These are phyloP conservation scores for Macrotyloma uniflorum DNA, from an alignment of 306 rosid species.

Conservation along the genomic window DNA sequence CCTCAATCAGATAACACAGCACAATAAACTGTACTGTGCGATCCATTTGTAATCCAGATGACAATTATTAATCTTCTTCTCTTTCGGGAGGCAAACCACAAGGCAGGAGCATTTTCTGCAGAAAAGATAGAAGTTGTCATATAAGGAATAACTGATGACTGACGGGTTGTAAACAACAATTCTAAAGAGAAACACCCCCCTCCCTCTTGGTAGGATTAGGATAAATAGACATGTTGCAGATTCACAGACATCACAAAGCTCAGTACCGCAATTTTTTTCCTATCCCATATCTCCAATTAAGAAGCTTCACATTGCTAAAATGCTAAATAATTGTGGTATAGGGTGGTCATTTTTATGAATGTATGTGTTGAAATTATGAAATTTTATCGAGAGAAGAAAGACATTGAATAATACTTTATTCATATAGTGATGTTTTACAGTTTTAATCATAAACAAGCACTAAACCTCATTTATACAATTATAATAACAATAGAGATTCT, in stretches of 20 bases:
- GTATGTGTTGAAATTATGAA: background rate
- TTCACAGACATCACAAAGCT: no score
- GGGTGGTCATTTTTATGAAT: background rate
- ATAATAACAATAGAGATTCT: background rate
- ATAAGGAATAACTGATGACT: background rate
- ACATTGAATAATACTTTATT: background rate
- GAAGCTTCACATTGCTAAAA: background rate
- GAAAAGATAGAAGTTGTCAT: constrained; percentile 29
- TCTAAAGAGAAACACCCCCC: background rate
- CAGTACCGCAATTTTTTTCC: no score
- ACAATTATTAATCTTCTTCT: constrained; percentile 69
- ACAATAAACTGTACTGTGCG: background rate
- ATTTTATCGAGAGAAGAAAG: background rate
- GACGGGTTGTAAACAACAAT: background rate
- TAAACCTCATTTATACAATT: background rate
- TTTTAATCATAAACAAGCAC: background rate
- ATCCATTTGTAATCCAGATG: constrained; percentile 6
- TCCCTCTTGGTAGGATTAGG: no score
- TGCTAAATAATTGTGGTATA: background rate
- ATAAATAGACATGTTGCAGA: no score
- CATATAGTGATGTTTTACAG: background rate
- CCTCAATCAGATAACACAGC: constrained; percentile 16
- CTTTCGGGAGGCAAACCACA: constrained; percentile 95
- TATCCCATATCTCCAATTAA: no score
- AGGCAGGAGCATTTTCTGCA: constrained; percentile 94